Conservation (phyloP, 192 early-diverging fungal genomes). For the Mycoemilia scoparia region DNA sequence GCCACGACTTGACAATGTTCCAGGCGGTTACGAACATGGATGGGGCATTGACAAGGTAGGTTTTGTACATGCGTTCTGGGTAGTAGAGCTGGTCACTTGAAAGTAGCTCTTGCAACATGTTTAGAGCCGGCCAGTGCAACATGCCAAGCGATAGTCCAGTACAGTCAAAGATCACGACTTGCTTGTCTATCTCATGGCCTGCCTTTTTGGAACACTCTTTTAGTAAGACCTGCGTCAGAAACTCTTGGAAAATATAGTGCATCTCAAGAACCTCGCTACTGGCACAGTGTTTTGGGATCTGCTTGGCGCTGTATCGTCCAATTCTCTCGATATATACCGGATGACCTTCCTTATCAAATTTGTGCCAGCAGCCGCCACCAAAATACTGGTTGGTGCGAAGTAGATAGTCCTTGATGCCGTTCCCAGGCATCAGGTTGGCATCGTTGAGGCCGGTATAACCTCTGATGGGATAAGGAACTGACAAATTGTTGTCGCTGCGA, state of each 20-base stretch:
- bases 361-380: constrained; percentile 64
- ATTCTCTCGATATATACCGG: constrained; percentile 85
- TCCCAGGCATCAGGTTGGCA: constrained; percentile 35
- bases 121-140: constrained; percentile 46
- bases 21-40: constrained; percentile 70
- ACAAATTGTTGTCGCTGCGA: constrained; percentile 30
- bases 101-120: constrained; percentile 51
- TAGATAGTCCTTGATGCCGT: constrained; percentile 41
- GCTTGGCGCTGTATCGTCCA: constrained; percentile 48
- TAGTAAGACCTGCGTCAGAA: constrained; percentile 48
- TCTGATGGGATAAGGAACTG: constrained; percentile 45
- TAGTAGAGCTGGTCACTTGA: constrained; percentile 85
- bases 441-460: constrained; percentile 44
- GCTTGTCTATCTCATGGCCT: constrained; percentile 50
- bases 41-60: constrained; percentile 89
- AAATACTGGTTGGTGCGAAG: constrained; percentile 41
- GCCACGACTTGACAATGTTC: constrained; percentile 55
- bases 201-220: constrained; percentile 58
- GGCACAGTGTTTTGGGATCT: constrained; percentile 37
- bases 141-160: constrained; percentile 62
- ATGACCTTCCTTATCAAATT: constrained; percentile 73
- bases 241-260: constrained; percentile 53
- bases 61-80: constrained; percentile 80
- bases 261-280: constrained; percentile 42
- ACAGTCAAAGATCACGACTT: constrained; percentile 81